A percentile compares a stretch with the other conserved stretches of the same genome.
Conservation (phyloP, 2,329 filamentous ascomycete genomes). For the Verticillium longisporum region DNA sequence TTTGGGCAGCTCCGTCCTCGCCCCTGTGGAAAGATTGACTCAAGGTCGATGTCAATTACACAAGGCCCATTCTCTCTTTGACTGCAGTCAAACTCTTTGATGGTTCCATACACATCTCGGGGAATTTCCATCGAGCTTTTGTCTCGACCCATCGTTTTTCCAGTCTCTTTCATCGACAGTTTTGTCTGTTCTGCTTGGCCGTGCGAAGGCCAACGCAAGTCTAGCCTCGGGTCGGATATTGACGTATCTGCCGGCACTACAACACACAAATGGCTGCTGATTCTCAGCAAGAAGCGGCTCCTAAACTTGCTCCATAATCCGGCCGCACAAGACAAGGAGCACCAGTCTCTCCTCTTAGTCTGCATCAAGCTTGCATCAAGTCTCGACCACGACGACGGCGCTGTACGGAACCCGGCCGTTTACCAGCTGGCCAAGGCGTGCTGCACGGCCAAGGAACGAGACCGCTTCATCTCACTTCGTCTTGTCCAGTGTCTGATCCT, state of each 20-base stretch:
- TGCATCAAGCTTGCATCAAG: constrained; percentile 11
- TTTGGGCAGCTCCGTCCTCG: no score
- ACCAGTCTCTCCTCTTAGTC: constrained; percentile 9
- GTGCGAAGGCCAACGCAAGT: no score
- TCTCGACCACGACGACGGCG: neutral
- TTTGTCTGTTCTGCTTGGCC: no score
- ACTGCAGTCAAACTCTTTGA: no score
- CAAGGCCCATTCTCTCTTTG: no score
- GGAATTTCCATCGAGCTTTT: no score
- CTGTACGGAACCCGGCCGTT: constrained; percentile 4
- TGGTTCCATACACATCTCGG: no score
- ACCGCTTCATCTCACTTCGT: constrained; percentile 9
- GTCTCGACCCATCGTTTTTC: no score
- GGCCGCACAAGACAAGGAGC: neutral
- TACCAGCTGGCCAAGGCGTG: constrained; percentile 6
- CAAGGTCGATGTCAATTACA: no score
- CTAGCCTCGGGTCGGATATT: no score
- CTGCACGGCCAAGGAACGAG: constrained; percentile 6
- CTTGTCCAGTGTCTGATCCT: constrained; percentile 11
- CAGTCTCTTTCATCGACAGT: no score
- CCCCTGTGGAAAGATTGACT: no score
- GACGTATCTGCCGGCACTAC: neutral
- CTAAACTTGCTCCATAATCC: neutral
- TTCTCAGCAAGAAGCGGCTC: constrained; percentile 12
- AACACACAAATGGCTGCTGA: constrained; percentile 11